Evolutionary conservation across 2,329 filamentous ascomycete genomes (phyloP), one percentile per base, ranked within the genome.

Genomic region (Intubia oerlemansii): DNA sequence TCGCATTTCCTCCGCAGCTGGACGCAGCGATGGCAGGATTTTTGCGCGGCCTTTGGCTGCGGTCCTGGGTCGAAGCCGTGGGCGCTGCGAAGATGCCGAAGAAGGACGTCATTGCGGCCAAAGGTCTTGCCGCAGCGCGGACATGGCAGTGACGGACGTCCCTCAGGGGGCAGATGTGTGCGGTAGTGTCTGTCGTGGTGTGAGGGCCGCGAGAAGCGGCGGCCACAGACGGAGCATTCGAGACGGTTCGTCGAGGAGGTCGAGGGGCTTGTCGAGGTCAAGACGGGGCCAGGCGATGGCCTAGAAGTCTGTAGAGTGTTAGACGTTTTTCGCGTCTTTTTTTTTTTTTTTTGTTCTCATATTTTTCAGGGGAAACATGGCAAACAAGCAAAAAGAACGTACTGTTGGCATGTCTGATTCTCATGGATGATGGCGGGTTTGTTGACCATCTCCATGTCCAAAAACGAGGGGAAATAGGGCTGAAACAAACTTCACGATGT

Each of bases 1-100:
- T 42, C 38, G 28, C 44, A 46, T 10, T 34, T 39, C 13, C 43
- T 36, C 17, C 42, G 44, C 26, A 41, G 36, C 7, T 37, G 37
- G 1, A 46, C 39, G 19, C 44, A 47, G 18, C 41, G 42, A 13
- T 39, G 19, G 27, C 44, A 47, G 2, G 42, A 46, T 16, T 34
- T 37, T 28, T 44, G 41, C 13, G 35, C 30, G 6, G 38, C 35
- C 17, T 32, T 31, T 11, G 32, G 32, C 17, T 28, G 36, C 19
- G 34, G 28, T 2, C 32, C 32, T 8, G 35, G 28, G 15, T 39
- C 31, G 16, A 42, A 17, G 16, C 35, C 25, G 32, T 46, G 44
- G 3, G 41, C 33, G 3, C 32, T 36, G 9, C 42, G 36, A 23
- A 44, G 25, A 23, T 47, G 44, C 10, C 43, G 42, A 12, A 44